A percentile compares a stretch with the other conserved stretches of the same genome.
These are phyloP conservation scores for Aspergillus neotritici DNA, from an alignment of 2,329 filamentous ascomycete species.

Conservation along the genomic window DNA sequence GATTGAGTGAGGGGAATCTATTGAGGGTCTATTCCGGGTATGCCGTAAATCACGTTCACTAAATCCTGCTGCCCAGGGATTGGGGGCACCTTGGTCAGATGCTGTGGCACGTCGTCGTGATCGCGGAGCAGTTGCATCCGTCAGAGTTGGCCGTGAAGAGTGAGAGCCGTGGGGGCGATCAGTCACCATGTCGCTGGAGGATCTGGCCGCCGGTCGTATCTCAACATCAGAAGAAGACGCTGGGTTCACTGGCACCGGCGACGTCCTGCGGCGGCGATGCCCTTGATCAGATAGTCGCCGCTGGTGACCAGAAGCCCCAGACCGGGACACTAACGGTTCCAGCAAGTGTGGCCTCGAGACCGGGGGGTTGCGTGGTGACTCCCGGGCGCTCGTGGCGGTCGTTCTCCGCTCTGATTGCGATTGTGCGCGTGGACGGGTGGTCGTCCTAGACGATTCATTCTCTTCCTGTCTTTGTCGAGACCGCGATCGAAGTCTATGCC, in stretches of 20 bases:
- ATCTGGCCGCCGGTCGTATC: conserved; percentile 28
- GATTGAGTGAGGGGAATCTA: conserved; percentile 19
- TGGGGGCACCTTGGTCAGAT: conserved; percentile 26
- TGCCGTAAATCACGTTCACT: conserved; percentile 21
- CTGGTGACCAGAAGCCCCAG: conserved; percentile 24
- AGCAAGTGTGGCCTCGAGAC: conserved; percentile 31
- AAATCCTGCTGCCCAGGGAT: conserved; percentile 18
- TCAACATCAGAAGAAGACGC: conserved; percentile 32
- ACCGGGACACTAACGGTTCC: conserved; percentile 21
- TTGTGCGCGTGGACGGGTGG: conserved; percentile 23
- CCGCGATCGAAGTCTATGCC: conserved; percentile 52
- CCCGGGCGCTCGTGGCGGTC: conserved; percentile 15
- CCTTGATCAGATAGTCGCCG: conserved; percentile 34
- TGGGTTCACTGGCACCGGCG: conserved; percentile 27
- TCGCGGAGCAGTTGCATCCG: conserved; percentile 21
- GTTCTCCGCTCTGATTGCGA: conserved; percentile 28
- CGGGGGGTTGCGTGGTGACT: conserved; percentile 20
- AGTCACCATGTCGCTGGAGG: conserved; percentile 33
- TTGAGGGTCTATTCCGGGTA: conserved; percentile 18
- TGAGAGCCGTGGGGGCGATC: conserved; percentile 27
- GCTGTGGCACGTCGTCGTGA: conserved; percentile 30
- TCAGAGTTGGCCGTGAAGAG: conserved; percentile 16
- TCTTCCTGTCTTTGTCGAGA: conserved; percentile 33
- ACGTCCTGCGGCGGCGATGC: conserved; percentile 26
- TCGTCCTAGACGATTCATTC: conserved; percentile 26